Evolutionary conservation across 306 rosid species (phyloP), one percentile per base, ranked within the genome.

Genomic region (Glycine tomentella): DNA sequence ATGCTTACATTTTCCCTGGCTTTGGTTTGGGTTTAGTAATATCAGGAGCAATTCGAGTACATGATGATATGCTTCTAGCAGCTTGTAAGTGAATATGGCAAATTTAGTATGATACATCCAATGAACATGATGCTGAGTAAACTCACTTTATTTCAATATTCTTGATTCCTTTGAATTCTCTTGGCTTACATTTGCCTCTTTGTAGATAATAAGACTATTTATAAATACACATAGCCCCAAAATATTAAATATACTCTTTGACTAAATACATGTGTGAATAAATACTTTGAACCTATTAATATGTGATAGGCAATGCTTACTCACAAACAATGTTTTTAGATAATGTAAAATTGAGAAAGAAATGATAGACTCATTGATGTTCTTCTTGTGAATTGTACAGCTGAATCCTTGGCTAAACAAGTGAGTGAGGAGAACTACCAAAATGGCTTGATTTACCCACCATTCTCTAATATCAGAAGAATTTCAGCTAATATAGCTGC

Each of bases 1-100:
- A 94, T 89, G 96, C 97, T 57, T 94, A 94, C 91, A 90, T 94
- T 38, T 94, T 94, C 87, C 98, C 97, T 5, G 98, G 98, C 51
- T 77, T 92, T 38, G 98, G 98, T 75, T 83, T 94, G 76, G 98
- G 98, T 74, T 56, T 94, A 65, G 90, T 94, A 62, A 90, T 94
- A 75, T 94, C 97, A 2, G 98, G 98, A 78, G 96, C 98, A 33
- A 92, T 94, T 64, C 95, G 98, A 49, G 92, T 94, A 45, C 96
- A 92, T 16, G 96, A 92, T 25, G 98, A 94, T 56, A 94, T 94
- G 98, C 96, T 92, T 87, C 92, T 94, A 33, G 96, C 93, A 83
- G 98, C 97, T 63, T 87, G 98, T 92, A 90, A 94, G 98, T 89
- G 57, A 74, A 45, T 57, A 33, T 75, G 58, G 12, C 58, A 33